Base-by-base conservation (phyloP, 116 monocot species). In the Posidonia oceanica region DNA sequence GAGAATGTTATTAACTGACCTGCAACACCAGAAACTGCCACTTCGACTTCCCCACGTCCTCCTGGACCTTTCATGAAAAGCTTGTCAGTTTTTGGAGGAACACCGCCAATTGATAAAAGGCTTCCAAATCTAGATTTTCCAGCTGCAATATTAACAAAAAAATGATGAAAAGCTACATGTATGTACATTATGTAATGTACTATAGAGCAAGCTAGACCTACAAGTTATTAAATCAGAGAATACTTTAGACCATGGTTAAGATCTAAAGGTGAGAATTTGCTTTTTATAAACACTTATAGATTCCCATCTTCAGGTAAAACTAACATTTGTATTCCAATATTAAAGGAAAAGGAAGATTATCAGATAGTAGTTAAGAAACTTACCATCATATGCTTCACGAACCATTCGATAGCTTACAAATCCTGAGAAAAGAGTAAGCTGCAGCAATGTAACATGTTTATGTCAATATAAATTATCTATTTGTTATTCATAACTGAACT, bases 391-490 rank as follows among this genome's bases (percentile, higher is more conserved):
- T 51, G 97, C 92, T 72, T 97, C 87, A 61, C 81, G 85, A 55
- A 97, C 92, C 87, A 89, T 92, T 40, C 77, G 89, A 74, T 97
- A 97, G 71, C 80, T 92, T 17, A 97, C 97, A 75, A 89, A 97
- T 69, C 97, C 97, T 52, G 97, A 97, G 81, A 97, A 97, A 52
- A 97, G 87, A 74, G 97, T 97, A 78, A 83, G 63, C 97, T 97
- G 86, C 86, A 85, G 40, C 76, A 13, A 78, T 64, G 4, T 4
- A 38, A 38, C 14, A 22, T 16, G 5, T 13, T n/a, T 52, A 53
- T 29, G 23, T 52, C 39, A 41, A 39, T 41, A 42, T 21, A 42
- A 20, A 20, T 42, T 44, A 48, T 66, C 48, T 21, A 42, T 66
- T 21, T 40, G 42, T 66, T n/a, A 61, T 36, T 29, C 36, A 61